Base-by-base conservation (phyloP, 257 asterid species). In the Striga asiatica region DNA sequence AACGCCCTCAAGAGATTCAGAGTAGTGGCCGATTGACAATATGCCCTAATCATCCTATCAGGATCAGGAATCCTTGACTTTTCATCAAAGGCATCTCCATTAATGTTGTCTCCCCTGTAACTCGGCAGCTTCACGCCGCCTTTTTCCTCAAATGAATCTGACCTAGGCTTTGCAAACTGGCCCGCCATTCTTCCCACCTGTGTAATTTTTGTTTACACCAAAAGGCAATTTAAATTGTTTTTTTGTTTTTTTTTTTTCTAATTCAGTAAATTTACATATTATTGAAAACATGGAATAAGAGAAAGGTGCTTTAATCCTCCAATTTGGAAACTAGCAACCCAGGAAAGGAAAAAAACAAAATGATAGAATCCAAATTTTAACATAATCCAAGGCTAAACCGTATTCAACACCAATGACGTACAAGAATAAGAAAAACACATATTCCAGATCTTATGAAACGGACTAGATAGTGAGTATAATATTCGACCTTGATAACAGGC, bases 161-260 rank as follows among this genome's bases (percentile, higher is more conserved):
- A 82, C 53, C 95, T 80, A 14, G 95, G 95, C 73, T 85, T 85
- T 1, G 95, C 95, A 69, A 85, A 82, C 50, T 85, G 95, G 17
- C 95, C 95, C 6, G 95, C 95, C 95, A 85, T 85, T 66, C 95
- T 80, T 58, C 93, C 95, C 67, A 82, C 89, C 95, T 85, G 47
- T 51, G 16, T 16, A 14, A 37, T 3, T 10, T 37, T 12, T 7
- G 37, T 10, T 43, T 46, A 18, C 27, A 61, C 11, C 27, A 9
- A 56, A 32, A 37, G 13, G 13, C 11, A 37, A 10, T 5, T 10
- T n/a, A n/a, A n/a, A n/a, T n/a, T n/a, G n/a, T n/a, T n/a, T n/a
- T n/a, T n/a, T n/a, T n/a, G n/a, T n/a, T n/a, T n/a, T n/a, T n/a
- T n/a, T n/a, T n/a, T n/a, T n/a, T n/a, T n/a, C n/a, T n/a, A n/a